Base-by-base conservation (phyloP, 441 rosid species). In the Bocquillonia castaneifolia region DNA sequence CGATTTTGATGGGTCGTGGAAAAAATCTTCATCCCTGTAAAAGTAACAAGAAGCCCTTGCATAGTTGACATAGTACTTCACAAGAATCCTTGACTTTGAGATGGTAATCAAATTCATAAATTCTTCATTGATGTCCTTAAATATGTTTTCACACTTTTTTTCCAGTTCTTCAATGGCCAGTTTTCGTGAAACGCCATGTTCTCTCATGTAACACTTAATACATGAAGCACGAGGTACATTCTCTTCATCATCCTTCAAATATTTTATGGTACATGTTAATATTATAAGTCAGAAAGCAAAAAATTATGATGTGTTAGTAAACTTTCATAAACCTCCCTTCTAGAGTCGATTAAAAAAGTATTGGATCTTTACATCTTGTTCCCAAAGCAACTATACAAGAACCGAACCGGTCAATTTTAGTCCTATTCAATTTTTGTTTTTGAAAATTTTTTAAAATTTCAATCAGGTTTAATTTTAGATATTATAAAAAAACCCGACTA, bases 141-240 rank as follows among this genome's bases (percentile, higher is more conserved):
- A 79, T 13, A 57, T 75, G 47, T 58, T 39, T 1, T 7, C 57
- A 26, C 53, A 18, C 10, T 25, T 50, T 39, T 23, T 53, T 37
- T 45, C 32, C 0, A 79, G 17, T 57, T 69, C 39, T 18, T 63
- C 36, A 45, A n/a, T 25, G 4, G 75, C 77, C 14, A 66, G 64
- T 31, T 70, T 51, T 17, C 56, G 15, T 0, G 68, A 48, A 4
- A 64, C 73, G 0, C 72, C 68, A 28, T 67, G 10, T 54, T 78
- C 56, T 26, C 64, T 75, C 77, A 78, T 72, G 59, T 75, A 75
- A n/a, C 72, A 75, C 70, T 79, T 61, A 10, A 79, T 53, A 0
- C 52, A 63, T 2, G 75, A 65, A 9, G 70, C 67, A 9, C 58
- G 58, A 50, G 72, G 72, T 12, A 28, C 73, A 5, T 79, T 72